Evolutionary conservation across 441 rosid genomes (phyloP).

Genomic region (Raphanus hybrid): DNA sequence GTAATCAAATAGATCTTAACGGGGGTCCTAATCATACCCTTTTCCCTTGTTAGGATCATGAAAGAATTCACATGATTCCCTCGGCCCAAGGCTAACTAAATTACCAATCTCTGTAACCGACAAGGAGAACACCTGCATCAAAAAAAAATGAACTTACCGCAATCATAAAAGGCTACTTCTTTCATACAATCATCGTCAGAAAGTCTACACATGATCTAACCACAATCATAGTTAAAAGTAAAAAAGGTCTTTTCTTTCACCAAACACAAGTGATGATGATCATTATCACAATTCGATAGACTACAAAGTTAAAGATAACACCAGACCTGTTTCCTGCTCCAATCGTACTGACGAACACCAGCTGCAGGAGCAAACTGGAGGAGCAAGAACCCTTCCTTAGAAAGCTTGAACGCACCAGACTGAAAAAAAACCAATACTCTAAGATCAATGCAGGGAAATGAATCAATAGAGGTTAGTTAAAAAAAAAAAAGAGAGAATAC

Average conservation of each 20-base stretch:
- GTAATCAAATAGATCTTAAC: background rate
- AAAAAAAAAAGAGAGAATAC: conserved; percentile 41
- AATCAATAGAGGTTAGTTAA: background rate
- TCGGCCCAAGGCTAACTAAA: conserved; percentile 71
- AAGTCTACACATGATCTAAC: conserved; percentile 22
- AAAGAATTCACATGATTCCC: conserved; percentile 85
- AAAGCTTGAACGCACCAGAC: conserved; percentile 85
- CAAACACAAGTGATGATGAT: background rate
- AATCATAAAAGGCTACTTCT: background rate
- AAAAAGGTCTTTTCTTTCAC: background rate
- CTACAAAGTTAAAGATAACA: too few species aligned
- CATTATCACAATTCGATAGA: background rate
- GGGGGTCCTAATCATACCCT: conserved; percentile 53
- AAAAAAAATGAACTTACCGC: conserved; percentile 26
- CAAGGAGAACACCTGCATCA: conserved; percentile 74
- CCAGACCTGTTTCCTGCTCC: conserved; percentile 83
- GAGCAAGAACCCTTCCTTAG: conserved; percentile 71
- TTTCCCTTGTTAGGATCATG: conserved; percentile 88
- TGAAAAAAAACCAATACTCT: conserved; percentile 32
- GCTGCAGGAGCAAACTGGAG: conserved; percentile 94
- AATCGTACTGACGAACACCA: conserved; percentile 81
- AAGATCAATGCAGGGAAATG: background rate
- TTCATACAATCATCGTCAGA: background rate
- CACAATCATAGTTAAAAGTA: background rate
- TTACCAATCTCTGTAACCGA: conserved; percentile 85